phyloP scores from a whole-genome alignment of 177 flowering plant genomes.

The Tripterygium wilfordii region DNA sequence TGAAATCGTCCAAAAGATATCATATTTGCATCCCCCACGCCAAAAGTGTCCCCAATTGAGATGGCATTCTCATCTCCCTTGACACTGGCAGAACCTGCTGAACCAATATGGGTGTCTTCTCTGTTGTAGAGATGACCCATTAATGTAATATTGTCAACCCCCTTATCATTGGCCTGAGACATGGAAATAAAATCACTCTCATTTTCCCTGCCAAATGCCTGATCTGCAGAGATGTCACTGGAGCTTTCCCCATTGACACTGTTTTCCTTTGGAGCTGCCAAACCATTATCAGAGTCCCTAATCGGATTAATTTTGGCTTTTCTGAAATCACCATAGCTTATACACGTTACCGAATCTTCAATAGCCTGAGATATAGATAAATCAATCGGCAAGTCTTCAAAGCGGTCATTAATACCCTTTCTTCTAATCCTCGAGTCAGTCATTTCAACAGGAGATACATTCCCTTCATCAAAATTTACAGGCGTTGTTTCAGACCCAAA shows the following conservation, averaged over 20 bases:
- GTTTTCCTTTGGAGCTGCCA: conserved; percentile 12
- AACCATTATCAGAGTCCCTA: conserved; percentile 19
- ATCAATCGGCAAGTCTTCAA: conserved; percentile 20
- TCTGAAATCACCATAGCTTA: conserved; percentile 26
- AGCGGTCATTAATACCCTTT: conserved; percentile 17
- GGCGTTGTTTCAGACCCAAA: conserved; percentile 35
- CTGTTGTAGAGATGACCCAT: conserved; percentile 16
- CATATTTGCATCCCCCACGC: conserved; percentile 9
- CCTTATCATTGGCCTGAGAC: conserved; percentile 12
- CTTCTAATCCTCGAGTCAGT: conserved; percentile 8
- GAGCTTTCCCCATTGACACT: conserved; percentile 7
- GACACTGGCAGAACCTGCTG: conserved; percentile 6
- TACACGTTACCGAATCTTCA: conserved; percentile 24
- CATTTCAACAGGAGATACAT: conserved; percentile 13
- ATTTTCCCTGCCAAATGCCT: conserved; percentile 10
- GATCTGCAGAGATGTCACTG: conserved; percentile 6
- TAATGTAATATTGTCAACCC: conserved; percentile 13
- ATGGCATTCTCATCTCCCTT: conserved; percentile 15
- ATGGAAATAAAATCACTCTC: conserved; percentile 12
- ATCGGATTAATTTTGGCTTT: conserved; percentile 32
- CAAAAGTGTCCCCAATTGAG: conserved; percentile 10
- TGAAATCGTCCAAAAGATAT: conserved; percentile 41
- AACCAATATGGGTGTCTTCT: conserved; percentile 10
- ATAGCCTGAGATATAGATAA: conserved; percentile 23
- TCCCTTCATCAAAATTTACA: conserved; percentile 16